Evolutionary conservation across 257 asterid genomes (phyloP).

Genomic region (Solanum sparsipilum): DNA sequence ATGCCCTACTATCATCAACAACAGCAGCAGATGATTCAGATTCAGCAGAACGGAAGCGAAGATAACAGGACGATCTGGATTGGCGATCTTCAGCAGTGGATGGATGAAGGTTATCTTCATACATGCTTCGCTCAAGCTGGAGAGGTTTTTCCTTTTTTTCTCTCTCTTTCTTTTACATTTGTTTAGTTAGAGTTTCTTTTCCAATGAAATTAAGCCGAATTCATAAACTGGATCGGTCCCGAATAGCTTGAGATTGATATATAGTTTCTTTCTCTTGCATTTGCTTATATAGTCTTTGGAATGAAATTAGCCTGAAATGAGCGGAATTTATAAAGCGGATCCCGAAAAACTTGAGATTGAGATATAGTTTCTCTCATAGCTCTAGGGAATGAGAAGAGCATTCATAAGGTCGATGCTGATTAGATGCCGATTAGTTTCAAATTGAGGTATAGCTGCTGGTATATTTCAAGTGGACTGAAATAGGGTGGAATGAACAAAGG

Average conservation of each 20-base stretch:
- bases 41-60: slow-evolving; percentile 52
- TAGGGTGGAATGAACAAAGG: background rate
- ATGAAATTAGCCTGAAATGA: background rate
- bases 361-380: background rate
- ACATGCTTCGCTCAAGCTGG: slow-evolving; percentile 65
- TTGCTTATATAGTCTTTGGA: background rate
- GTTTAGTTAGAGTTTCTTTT: background rate
- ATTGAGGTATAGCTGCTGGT: background rate
- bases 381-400: background rate
- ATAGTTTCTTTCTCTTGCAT: background rate
- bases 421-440: background rate
- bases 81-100: slow-evolving; percentile 98
- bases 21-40: slow-evolving; percentile 19
- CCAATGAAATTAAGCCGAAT: background rate
- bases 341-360: background rate
- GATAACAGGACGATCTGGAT: slow-evolving; percentile 96
- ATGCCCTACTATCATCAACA: slow-evolving; percentile 51
- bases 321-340: background rate
- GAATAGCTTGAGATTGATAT: background rate
- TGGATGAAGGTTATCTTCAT: slow-evolving; percentile 84
- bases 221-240: background rate
- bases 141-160: slow-evolving; percentile 32
- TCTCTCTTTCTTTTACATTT: background rate
- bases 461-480: background rate
- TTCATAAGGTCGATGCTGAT: background rate